phyloP scores from a whole-genome alignment of 352 stramenopile species.

The Phytopythium montanum region DNA sequence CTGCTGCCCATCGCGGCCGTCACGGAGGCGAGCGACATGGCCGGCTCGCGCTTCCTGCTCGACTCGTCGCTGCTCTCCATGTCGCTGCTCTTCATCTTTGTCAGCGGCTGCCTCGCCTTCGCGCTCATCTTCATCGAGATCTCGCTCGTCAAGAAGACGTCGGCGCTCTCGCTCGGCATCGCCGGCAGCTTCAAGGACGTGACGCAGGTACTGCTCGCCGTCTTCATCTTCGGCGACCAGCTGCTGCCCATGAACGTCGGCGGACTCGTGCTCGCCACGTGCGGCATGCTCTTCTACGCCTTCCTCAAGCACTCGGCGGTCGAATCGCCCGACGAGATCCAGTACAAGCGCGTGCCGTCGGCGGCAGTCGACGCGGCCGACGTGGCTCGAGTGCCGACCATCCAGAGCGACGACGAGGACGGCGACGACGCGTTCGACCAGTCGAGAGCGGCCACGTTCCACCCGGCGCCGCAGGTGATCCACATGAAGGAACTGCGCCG shows the following conservation, averaged over 20 bases:
- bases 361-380: conserved; percentile 1
- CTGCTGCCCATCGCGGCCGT: conserved; percentile 66
- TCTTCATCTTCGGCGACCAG: conserved; percentile 72
- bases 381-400: background rate
- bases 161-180: conserved; percentile 73
- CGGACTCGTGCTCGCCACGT: conserved; percentile 65
- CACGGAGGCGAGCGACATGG: conserved; percentile 42
- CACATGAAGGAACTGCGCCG: conserved; percentile 28
- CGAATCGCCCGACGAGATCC: conserved; percentile 10
- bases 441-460: background rate
- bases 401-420: conserved; percentile 1
- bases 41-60: conserved; percentile 53
- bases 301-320: conserved; percentile 57
- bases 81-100: conserved; percentile 60
- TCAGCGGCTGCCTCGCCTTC: conserved; percentile 67
- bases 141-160: conserved; percentile 78
- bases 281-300: conserved; percentile 75
- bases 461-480: conserved; percentile 10
- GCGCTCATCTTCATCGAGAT: conserved; percentile 84
- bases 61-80: conserved; percentile 43
- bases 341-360: conserved; percentile 37
- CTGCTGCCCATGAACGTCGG: conserved; percentile 60
- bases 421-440: background rate
- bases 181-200: conserved; percentile 81
- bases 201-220: conserved; percentile 70